Percentiles rank a stretch among this genome's conserved stretches.
Conservation (phyloP, 2,329 filamentous ascomycete genomes). For the Ceratocystis cubensis region DNA sequence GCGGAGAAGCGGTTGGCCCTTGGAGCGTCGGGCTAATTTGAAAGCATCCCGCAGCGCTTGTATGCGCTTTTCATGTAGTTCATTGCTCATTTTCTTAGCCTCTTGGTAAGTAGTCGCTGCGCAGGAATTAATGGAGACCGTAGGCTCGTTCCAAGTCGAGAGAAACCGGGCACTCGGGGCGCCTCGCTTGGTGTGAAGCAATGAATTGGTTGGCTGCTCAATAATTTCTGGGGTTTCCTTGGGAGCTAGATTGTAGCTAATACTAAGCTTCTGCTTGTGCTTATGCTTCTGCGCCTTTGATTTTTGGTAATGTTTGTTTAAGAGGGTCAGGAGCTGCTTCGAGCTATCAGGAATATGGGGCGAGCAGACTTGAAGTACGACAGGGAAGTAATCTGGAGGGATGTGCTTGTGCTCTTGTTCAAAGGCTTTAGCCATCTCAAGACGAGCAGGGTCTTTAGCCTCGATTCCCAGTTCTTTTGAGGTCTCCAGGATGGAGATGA, state of each 20-base stretch:
- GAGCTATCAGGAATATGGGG: slow-evolving; percentile 28
- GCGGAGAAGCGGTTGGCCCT: slow-evolving; percentile 60
- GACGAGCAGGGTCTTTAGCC: slow-evolving; percentile 26
- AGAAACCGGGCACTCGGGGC: not conserved
- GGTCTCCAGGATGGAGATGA: slow-evolving; percentile 34
- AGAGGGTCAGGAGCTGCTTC: slow-evolving; percentile 32
- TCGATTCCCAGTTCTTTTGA: slow-evolving; percentile 32
- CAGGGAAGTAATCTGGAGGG: slow-evolving; percentile 33
- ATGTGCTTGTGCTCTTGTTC: slow-evolving; percentile 32
- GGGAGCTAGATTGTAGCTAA: slow-evolving; percentile 32
- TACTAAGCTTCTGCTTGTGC: slow-evolving; percentile 25
- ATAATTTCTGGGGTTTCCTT: slow-evolving; percentile 24
- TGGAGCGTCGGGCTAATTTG: slow-evolving; percentile 36
- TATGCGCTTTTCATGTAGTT: slow-evolving; percentile 9
- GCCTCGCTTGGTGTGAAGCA: not conserved
- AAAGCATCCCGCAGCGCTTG: slow-evolving; percentile 29
- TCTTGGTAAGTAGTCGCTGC: not conserved
- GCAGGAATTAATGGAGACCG: not conserved
- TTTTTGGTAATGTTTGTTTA: slow-evolving; percentile 34
- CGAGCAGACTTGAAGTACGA: slow-evolving; percentile 32
- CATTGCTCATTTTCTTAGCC: not conserved
- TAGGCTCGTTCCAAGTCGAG: not conserved
- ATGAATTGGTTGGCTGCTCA: not conserved
- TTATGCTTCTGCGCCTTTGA: slow-evolving; percentile 28
- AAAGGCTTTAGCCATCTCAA: slow-evolving; percentile 28